Percentiles rank a stretch among this genome's conserved stretches.
Evolutionary conservation across 768 basidiomycete species (phyloP).

Genomic region (Tricholomella constricta): DNA sequence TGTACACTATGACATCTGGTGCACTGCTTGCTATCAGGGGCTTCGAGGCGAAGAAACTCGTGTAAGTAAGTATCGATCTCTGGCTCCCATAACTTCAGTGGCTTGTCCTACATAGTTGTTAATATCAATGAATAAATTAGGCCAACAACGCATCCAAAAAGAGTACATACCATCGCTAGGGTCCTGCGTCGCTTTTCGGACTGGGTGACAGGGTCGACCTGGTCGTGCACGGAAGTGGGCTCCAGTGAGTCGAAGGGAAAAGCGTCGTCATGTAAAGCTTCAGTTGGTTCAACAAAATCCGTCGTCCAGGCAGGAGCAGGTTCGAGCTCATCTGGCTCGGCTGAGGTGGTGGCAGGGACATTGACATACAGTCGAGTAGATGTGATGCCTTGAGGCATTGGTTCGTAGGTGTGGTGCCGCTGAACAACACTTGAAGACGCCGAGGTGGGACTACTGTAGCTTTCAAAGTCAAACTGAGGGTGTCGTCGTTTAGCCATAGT

Average conservation of each 20-base stretch:
- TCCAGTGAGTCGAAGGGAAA: not conserved
- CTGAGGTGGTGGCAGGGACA: not conserved
- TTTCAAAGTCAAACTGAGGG: not conserved
- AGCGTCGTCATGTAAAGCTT: not conserved
- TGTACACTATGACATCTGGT: not conserved
- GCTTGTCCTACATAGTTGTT: not conserved
- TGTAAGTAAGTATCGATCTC: not conserved
- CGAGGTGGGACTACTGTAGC: not conserved
- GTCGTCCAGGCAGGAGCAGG: not conserved
- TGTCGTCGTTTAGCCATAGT: not conserved
- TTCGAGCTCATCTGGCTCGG: not conserved
- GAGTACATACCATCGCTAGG: not conserved
- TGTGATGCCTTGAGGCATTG: not conserved
- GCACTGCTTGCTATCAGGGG: not conserved
- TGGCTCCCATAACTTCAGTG: not conserved
- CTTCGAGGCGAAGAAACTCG: not conserved
- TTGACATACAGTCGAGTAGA: not conserved
- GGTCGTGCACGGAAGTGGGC: not conserved
- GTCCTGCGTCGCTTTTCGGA: not conserved
- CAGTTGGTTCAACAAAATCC: not conserved
- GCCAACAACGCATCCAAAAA: too few relatives aligned
- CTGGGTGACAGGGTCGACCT: not conserved
- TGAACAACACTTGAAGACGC: not conserved
- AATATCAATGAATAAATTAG: not conserved
- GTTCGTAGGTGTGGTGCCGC: not conserved